Conservation (phyloP, 2,329 filamentous ascomycete species). For the Sclerotinia minor region DNA sequence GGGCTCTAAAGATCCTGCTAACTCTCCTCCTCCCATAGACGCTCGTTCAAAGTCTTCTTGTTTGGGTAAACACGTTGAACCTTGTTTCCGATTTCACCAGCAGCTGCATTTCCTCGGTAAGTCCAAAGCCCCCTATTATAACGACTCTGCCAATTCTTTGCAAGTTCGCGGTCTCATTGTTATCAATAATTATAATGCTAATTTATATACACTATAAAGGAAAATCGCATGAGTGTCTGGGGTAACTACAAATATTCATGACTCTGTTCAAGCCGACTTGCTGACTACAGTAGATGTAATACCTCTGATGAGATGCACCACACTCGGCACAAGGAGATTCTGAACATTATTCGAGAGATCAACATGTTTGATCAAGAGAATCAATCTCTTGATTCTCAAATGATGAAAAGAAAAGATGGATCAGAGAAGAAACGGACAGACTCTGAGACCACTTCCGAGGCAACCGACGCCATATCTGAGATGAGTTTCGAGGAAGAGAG, state of each 20-base stretch:
- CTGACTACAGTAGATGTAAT: slow-evolving; percentile 37
- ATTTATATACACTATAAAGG: slow-evolving; percentile 28
- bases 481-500: slow-evolving; percentile 23
- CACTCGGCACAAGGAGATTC: slow-evolving; percentile 40
- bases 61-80: slow-evolving; percentile 41
- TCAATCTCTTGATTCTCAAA: slow-evolving; percentile 12
- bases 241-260: slow-evolving; percentile 30
- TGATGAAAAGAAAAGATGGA: slow-evolving; percentile 2
- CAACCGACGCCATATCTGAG: slow-evolving; percentile 33
- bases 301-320: slow-evolving; percentile 41
- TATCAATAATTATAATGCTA: neutral
- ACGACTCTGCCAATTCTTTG: neutral
- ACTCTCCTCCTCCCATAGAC: slow-evolving; percentile 29
- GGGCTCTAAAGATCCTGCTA: neutral
- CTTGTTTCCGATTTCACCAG: slow-evolving; percentile 42
- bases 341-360: slow-evolving; percentile 36
- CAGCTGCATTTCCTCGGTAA: slow-evolving; percentile 42
- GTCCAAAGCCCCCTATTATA: slow-evolving; percentile 9
- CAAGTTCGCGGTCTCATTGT: neutral
- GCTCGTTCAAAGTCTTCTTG: slow-evolving; percentile 39
- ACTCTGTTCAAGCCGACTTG: neutral
- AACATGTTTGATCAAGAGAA: slow-evolving; percentile 30
- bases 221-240: slow-evolving; percentile 39
- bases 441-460: slow-evolving; percentile 20
- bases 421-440: neutral